Percentiles rank a stretch among this genome's conserved stretches.
Evolutionary conservation across 331 rosid species (phyloP).

Genomic region (Stylosanthes scabra): DNA sequence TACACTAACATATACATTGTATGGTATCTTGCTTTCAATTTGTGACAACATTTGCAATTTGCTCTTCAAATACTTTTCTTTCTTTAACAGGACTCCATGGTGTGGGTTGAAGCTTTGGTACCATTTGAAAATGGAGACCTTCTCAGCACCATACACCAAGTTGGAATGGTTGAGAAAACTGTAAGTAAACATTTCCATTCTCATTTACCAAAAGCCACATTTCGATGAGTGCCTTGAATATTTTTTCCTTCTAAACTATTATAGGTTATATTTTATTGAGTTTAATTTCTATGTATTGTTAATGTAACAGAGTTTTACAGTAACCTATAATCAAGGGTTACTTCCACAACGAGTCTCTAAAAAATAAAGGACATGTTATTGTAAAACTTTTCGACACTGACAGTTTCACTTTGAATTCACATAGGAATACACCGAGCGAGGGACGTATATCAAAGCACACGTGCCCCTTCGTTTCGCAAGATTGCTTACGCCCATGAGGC

Average conservation of each 20-base stretch:
- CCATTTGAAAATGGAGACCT: constrained; percentile 96
- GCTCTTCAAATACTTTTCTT: constrained; percentile 13
- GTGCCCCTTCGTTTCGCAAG: constrained; percentile 97
- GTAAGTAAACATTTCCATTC: constrained; percentile 55
- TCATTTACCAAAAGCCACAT: no score
- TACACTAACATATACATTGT: constrained; percentile 4
- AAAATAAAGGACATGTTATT: no score
- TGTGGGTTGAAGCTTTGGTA: constrained; percentile 96
- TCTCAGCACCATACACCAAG: constrained; percentile 86
- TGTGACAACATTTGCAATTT: constrained; percentile 33
- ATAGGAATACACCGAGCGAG: constrained; percentile 86
- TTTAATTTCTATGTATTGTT: no score
- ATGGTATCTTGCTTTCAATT: constrained; percentile 14
- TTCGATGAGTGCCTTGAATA: no score
- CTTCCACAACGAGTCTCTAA: no score
- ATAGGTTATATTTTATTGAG: no score
- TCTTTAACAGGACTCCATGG: constrained; percentile 80
- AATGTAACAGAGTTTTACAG: no score
- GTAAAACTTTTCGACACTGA: no score
- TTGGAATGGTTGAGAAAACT: constrained; percentile 95
- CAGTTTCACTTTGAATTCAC: constrained; percentile 10
- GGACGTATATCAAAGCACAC: constrained; percentile 86
- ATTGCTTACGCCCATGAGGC: constrained; percentile 95
- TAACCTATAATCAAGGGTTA: no score
- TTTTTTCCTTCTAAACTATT: no score